Evolutionary conservation across 2,329 filamentous ascomycete species (phyloP), one percentile per base, ranked within the genome.

Genomic region (Aspergillus sclerotialis): DNA sequence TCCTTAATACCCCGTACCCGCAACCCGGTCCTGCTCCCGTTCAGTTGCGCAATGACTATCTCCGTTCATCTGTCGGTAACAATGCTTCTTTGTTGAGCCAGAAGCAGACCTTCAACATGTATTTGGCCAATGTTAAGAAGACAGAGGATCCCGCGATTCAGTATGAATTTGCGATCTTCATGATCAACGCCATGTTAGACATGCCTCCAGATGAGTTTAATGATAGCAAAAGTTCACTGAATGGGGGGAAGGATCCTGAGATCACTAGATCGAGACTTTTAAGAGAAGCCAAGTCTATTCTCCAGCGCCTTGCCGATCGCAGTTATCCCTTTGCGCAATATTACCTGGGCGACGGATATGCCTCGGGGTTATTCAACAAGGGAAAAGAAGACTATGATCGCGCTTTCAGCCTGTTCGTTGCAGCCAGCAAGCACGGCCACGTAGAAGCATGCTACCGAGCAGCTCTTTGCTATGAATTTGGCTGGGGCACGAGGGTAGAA

Each of bases 251-350:
- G 7, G 54, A 47, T 14, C 58, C 49, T 2, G 53, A 56, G 11
- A 75, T 72, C 25, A 75, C 80, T 5, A 70, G 78, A 17, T 58
- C 64, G 16, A 80, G 88, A 44, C 69, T 96, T 40, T 69, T 94
- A 30, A 79, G 80, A 23, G 92, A 98, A 71, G 89, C 92, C 39
- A 85, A 87, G 55, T 79, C 81, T 40, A 95, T 96, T 50, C 68
- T 98, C 28, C 86, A 93, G 63, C 82, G 81, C 42, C 73, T 96
- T 33, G 75, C 89, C 12, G 90, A 89, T 63, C 81, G 80, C 38
- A 87, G 87, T 29, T 95, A 95, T 58, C 92, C 92, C 1, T 96
- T 95, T 61, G 92, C 92, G 3, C 92, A 98, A 60, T 98, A 98
- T 65, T 96, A 96, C 59, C 78, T 98, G 9, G 92, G 80, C 13